Conservation (phyloP, 495 filamentous ascomycete species). For the Xylaria palmicola region DNA sequence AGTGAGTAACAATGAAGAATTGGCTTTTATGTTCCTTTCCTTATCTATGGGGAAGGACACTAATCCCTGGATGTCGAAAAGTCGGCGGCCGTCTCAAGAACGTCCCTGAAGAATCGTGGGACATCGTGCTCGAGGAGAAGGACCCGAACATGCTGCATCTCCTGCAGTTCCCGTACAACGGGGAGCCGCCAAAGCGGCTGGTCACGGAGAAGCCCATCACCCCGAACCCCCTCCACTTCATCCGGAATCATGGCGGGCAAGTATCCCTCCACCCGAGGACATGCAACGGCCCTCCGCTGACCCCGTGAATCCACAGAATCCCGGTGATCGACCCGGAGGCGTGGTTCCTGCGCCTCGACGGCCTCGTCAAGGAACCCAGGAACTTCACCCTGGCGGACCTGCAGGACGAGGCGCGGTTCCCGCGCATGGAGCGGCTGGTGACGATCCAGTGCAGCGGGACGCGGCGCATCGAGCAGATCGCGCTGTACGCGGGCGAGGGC, state of each 20-base stretch:
- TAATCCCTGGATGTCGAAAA: background rate
- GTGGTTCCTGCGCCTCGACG: constrained; percentile 53
- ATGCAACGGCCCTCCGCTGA: background rate
- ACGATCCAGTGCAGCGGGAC: constrained; percentile 71
- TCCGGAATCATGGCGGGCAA: constrained; percentile 62
- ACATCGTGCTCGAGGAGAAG: constrained; percentile 59
- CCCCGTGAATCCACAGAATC: constrained; percentile 47
- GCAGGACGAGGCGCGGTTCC: constrained; percentile 55
- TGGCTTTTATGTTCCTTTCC: background rate
- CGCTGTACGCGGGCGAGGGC: constrained; percentile 61
- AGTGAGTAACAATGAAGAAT: too few species aligned
- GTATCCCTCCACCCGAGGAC: background rate
- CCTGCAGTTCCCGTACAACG: constrained; percentile 70
- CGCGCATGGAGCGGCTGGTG: constrained; percentile 51
- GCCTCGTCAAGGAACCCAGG: constrained; percentile 56
- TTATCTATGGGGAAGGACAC: background rate
- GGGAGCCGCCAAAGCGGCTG: constrained; percentile 57
- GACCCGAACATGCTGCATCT: constrained; percentile 65
- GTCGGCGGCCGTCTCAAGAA: constrained; percentile 49
- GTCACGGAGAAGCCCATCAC: constrained; percentile 55
- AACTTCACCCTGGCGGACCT: constrained; percentile 55
- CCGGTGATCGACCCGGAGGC: constrained; percentile 57
- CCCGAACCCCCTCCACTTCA: constrained; percentile 59
- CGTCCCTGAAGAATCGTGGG: constrained; percentile 58
- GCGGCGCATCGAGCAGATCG: constrained; percentile 65